phyloP scores from a whole-genome alignment of 352 stramenopile genomes.

The Phytophthora crassamura region DNA sequence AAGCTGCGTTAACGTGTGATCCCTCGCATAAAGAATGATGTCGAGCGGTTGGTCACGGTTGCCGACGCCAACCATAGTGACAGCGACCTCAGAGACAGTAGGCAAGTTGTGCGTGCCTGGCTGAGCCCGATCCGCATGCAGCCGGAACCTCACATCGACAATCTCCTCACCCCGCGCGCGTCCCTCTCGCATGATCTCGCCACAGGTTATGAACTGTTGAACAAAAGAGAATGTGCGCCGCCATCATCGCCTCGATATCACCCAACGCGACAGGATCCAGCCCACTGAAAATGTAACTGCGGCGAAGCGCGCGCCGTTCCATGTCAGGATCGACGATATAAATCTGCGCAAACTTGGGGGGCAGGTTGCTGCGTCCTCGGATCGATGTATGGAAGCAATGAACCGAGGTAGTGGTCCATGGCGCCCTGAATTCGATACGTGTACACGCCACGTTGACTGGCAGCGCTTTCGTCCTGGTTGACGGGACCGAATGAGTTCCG shows the following conservation, averaged over 20 bases:
- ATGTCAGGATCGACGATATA: conserved; percentile 20
- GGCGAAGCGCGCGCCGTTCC: not conserved
- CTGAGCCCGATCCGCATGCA: not conserved
- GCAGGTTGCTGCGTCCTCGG: not conserved
- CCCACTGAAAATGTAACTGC: not conserved
- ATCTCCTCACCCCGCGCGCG: not conserved
- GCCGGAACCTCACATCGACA: not conserved
- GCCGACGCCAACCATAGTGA: not conserved
- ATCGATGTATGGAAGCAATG: not conserved
- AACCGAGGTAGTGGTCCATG: not conserved
- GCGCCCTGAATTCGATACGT: conserved; percentile 5
- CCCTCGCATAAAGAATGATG: not conserved
- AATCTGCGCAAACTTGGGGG: conserved; percentile 18
- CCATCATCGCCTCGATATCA: conserved; percentile 17
- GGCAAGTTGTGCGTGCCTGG: conserved; percentile 13
- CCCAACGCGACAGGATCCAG: not conserved
- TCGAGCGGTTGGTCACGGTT: not conserved
- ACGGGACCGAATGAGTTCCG: not conserved
- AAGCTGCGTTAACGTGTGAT: not conserved
- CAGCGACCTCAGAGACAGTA: conserved; percentile 7
- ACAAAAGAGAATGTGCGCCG: conserved; percentile 26
- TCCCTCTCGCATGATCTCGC: not conserved
- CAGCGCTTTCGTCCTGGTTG: conserved; percentile 1
- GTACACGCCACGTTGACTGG: not conserved
- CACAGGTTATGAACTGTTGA: not conserved